Base-by-base conservation (phyloP, 352 stramenopile species). In the Phytophthora uliginosa region DNA sequence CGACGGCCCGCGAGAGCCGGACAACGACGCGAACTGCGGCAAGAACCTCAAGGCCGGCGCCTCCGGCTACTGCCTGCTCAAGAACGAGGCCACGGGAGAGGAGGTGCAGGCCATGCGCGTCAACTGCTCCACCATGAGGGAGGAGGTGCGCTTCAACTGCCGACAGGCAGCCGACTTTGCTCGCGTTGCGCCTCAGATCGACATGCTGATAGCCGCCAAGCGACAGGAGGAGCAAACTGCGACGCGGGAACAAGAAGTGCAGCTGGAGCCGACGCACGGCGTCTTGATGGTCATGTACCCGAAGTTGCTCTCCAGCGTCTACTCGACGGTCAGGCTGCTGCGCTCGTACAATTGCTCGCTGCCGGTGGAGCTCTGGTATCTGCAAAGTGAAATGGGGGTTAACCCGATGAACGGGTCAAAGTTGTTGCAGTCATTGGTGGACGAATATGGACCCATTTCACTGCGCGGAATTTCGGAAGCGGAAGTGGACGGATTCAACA, bases 221-320 rank as follows among this genome's bases (percentile, higher is more conserved):
- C 20, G n/a, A 51, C 45, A 51, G 18, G 42, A 50, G 31, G 26
- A 71, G 15, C 63, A 72, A n/a, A 26, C 24, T 26, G 24, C 24
- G 24, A 26, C 24, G 2, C 24, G 2, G 26, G 38, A 8, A 6
- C 56, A 62, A 0, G 51, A 60, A 3, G 48, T 68, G 20, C 12
- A 58, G 22, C 4, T 61, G 3, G 40, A 63, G 10, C 42, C 69
- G 1, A 68, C 55, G 56, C 72, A 74, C 40, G 81, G 79, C 7
- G 77, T 90, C 40, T 34, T 85, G 26, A 86, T 89, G 64, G 77
- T 86, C 63, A 73, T 86, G 38, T 86, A 90, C 60, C 82, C 78
- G 0, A 74, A 82, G 36, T 54, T 85, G 20, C 51, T 89, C 13
- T 34, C 72, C 24, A 78, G 77, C 26, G 70, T 77, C 33, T 80